A percentile compares a stretch with the other conserved stretches of the same genome.
Conservation (phyloP, 73 alveolate species). For the Stentor roeselii region DNA sequence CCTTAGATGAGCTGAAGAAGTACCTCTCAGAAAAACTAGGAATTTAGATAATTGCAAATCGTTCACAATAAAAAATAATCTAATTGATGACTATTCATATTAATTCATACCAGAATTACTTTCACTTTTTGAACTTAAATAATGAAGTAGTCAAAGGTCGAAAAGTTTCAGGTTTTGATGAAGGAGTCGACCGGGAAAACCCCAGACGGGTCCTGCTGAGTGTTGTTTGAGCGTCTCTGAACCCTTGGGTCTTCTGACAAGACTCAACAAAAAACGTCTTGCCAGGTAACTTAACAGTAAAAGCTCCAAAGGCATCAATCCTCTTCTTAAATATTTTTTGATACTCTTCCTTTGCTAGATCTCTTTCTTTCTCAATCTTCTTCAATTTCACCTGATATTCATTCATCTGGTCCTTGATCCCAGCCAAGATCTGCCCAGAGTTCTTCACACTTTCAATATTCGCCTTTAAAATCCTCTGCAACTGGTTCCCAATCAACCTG, state of each 20-base stretch:
- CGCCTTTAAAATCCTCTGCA: background rate
- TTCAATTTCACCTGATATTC: background rate
- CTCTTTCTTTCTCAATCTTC: background rate
- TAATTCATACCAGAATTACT: background rate
- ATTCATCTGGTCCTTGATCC: background rate
- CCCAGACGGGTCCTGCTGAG: too few relatives aligned
- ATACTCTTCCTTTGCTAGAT: background rate
- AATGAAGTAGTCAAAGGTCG: background rate
- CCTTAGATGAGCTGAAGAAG: slow-evolving; percentile 12
- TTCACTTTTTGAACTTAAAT: too few relatives aligned
- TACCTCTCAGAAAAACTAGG: background rate
- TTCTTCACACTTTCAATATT: background rate
- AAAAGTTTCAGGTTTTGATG: background rate
- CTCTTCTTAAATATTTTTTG: background rate
- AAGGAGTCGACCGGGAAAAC: too few relatives aligned
- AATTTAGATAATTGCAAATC: background rate
- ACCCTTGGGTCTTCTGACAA: too few relatives aligned
- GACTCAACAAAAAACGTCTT: too few relatives aligned
- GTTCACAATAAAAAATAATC: too few relatives aligned
- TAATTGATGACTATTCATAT: too few relatives aligned
- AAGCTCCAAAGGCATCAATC: background rate
- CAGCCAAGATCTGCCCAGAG: background rate
- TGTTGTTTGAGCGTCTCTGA: too few relatives aligned
- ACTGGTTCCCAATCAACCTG: background rate
- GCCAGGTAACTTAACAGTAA: background rate